Percentiles rank a stretch among this genome's conserved stretches.
phyloP scores from a whole-genome alignment of 1,284 basidiomycete species.

The Pseudozyma flocculosa region DNA sequence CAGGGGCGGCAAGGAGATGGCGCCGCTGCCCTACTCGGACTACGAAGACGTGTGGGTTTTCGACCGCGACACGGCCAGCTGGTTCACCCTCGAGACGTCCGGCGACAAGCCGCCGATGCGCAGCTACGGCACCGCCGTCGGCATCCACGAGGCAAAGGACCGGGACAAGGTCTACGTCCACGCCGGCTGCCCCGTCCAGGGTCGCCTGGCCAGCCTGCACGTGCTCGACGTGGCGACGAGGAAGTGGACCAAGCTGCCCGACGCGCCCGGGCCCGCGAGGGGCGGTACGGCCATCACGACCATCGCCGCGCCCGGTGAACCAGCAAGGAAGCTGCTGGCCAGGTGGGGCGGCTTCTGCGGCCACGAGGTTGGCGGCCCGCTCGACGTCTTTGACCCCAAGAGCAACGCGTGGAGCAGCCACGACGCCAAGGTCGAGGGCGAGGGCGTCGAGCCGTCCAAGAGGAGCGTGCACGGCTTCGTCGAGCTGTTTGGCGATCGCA shows the following conservation, averaged over 20 bases:
- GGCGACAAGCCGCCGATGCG: conserved; percentile 49
- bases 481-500: conserved; percentile 8
- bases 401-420: conserved; percentile 7
- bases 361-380: conserved; percentile 52
- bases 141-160: conserved; percentile 45
- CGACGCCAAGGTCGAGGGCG: conserved; percentile 1
- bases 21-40: conserved; percentile 48
- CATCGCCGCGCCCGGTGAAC: conserved; percentile 1
- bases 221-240: conserved; percentile 56
- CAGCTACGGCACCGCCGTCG: conserved; percentile 55
- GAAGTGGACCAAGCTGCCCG: conserved; percentile 57
- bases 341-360: conserved; percentile 55
- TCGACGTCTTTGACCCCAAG: conserved; percentile 52
- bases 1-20: conserved; percentile 60
- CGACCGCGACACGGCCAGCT: conserved; percentile 16
- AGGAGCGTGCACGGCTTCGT: conserved; percentile 16
- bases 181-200: conserved; percentile 60
- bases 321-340: neutral
- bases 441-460: conserved; percentile 11
- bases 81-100: conserved; percentile 47
- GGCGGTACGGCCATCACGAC: conserved; percentile 58
- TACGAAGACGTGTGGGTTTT: conserved; percentile 26
- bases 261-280: conserved; percentile 59
- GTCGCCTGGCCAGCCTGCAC: conserved; percentile 50
- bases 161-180: conserved; percentile 60